Percentiles rank a stretch among this genome's conserved stretches.
These are phyloP conservation scores for Gloeopeniophorella convolvens DNA, from an alignment of 768 basidiomycete species.

Conservation along the genomic window DNA sequence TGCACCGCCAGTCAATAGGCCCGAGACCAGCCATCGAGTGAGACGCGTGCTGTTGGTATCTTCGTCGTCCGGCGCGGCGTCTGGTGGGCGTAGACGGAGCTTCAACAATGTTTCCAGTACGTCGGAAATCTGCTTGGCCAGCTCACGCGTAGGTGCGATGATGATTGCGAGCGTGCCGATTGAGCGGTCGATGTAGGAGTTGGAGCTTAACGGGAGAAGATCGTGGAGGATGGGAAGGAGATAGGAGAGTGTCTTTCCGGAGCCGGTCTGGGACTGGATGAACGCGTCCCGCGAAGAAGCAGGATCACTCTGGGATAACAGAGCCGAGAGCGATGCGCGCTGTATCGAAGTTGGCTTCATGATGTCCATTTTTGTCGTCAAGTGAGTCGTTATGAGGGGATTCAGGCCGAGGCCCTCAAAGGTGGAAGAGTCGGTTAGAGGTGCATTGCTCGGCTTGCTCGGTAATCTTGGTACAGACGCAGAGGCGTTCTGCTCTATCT, in stretches of 20 bases:
- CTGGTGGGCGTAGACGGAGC: slow-evolving; percentile 59
- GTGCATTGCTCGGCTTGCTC: slow-evolving; percentile 74
- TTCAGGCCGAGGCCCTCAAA: slow-evolving; percentile 82
- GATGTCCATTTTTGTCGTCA: slow-evolving; percentile 75
- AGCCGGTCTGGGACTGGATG: slow-evolving; percentile 95
- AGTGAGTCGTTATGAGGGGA: slow-evolving; percentile 71
- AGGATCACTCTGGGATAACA: slow-evolving; percentile 44
- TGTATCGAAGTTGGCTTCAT: slow-evolving; percentile 88
- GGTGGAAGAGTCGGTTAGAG: slow-evolving; percentile 63
- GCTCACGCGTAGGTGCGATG: slow-evolving; percentile 90
- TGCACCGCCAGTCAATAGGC: slow-evolving; percentile 89
- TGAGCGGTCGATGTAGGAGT: slow-evolving; percentile 91
- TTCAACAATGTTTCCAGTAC: slow-evolving; percentile 81
- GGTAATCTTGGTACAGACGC: slow-evolving; percentile 24
- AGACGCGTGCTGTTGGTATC: slow-evolving; percentile 40
- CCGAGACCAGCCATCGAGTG: slow-evolving; percentile 91
- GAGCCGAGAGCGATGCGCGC: slow-evolving; percentile 56
- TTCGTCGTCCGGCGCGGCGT: slow-evolving; percentile 44
- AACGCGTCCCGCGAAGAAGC: slow-evolving; percentile 63
- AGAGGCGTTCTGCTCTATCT: slow-evolving; percentile 41
- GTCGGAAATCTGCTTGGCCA: slow-evolving; percentile 94
- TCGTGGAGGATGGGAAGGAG: slow-evolving; percentile 93
- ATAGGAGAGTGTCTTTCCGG: slow-evolving; percentile 92
- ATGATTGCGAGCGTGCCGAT: slow-evolving; percentile 94
- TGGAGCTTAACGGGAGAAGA: slow-evolving; percentile 79